Evolutionary conservation across 495 filamentous ascomycete genomes (phyloP), one percentile per base, ranked within the genome.

Genomic region (Bryoglossum gracile): DNA sequence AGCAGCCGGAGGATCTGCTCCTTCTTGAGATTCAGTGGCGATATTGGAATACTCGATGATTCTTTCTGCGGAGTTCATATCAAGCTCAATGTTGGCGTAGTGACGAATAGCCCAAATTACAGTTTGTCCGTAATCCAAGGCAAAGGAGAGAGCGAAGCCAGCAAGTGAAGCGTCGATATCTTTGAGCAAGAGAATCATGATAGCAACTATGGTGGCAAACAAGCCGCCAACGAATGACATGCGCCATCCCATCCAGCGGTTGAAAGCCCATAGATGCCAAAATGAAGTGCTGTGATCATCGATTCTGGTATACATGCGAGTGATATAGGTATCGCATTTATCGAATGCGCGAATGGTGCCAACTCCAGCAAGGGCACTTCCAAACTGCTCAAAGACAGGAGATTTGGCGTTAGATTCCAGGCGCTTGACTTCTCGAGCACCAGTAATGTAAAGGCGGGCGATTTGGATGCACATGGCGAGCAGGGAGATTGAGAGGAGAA

Each of bases 61-160:
- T 16, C 88, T 72, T 67, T 94, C 88, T 0, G 83, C 81, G 16
- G 86, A 78, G 50, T 92, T 94, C 86, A 94, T 91, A 55, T 84
- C 77, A 8, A 92, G 68, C 54, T 94, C 87, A 0, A 82, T 58
- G 46, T 78, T 78, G 3, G 80, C 48, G 39, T 61, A 58, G 24
- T 73, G 62, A 0, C 82, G 71, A 24, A 86, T 69, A 0, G 73
- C 70, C 74, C 75, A 78, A 50, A 80, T 77, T 46, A 88, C 64
- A 22, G 65, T 57, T 48, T 46, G 38, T 1, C 72, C 73, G 57
- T 83, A 86, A 11, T 80, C 71, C 35, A 75, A 70, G 1, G 72
- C 74, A 50, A 81, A 84, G 34, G 61, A 65, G 33, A 89, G 64
- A 9, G 86, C 86, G 51, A 94, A 94, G 0, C 88, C 88, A 8